These are phyloP conservation scores for Penicillium sp. DNA, from an alignment of 2,329 filamentous ascomycete species.

Conservation along the genomic window DNA sequence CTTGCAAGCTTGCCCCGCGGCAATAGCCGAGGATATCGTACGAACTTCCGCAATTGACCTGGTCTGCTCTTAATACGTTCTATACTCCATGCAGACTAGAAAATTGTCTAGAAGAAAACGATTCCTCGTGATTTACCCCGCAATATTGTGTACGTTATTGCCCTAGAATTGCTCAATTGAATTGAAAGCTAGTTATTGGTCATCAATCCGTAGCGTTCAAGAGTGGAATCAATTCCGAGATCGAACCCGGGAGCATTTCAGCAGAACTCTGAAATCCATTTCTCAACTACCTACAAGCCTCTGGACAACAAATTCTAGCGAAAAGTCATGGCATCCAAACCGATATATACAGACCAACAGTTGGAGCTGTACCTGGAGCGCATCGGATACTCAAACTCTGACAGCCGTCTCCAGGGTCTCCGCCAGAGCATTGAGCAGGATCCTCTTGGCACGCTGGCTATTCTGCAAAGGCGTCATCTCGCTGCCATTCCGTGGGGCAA, in stretches of 20 bases:
- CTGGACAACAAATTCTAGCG: neutral
- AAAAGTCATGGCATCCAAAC: conserved; percentile 13
- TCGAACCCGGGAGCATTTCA: too few relatives aligned
- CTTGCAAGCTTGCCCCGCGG: neutral
- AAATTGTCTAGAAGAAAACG: neutral
- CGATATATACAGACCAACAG: conserved; percentile 38
- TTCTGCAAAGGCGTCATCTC: conserved; percentile 48
- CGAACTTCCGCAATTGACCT: neutral
- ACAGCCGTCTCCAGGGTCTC: conserved; percentile 26
- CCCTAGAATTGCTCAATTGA: neutral
- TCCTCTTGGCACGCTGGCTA: conserved; percentile 32
- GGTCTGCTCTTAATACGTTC: neutral
- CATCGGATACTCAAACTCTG: conserved; percentile 28
- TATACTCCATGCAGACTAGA: neutral
- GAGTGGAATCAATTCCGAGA: too few relatives aligned
- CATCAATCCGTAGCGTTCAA: too few relatives aligned
- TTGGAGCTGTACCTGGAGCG: conserved; percentile 38
- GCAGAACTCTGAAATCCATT: neutral
- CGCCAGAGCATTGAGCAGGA: conserved; percentile 30
- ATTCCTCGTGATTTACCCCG: neutral
- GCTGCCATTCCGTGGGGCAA: conserved; percentile 59
- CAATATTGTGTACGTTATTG: neutral
- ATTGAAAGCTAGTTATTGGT: too few relatives aligned
- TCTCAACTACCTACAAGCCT: neutral
- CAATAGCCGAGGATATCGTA: neutral